These are phyloP conservation scores for Colletotrichum cereale DNA, from an alignment of 2,329 filamentous ascomycete species.

Conservation along the genomic window DNA sequence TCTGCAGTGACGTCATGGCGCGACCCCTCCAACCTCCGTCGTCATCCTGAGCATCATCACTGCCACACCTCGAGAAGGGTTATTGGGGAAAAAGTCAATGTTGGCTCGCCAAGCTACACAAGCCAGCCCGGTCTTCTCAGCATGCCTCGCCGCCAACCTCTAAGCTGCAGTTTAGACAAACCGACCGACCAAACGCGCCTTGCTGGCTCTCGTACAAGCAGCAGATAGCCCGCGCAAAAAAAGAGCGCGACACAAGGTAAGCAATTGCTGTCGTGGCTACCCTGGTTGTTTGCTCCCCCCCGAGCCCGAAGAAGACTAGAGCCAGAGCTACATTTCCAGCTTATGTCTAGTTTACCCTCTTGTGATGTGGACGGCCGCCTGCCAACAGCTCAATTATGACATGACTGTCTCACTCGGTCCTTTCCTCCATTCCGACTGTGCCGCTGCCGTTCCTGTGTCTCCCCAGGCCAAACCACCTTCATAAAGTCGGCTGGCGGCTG, in stretches of 20 bases:
- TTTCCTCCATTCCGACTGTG: conserved; percentile 15
- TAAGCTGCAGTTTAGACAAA: neutral
- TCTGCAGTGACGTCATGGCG: conserved; percentile 40
- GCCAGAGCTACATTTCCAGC: conserved; percentile 23
- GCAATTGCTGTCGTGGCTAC: neutral
- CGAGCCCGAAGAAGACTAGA: conserved; percentile 18
- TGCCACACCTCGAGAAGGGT: conserved; percentile 18
- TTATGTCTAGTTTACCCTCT: conserved; percentile 15
- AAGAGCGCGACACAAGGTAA: neutral
- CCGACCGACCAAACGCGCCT: neutral
- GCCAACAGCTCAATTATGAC: conserved; percentile 34
- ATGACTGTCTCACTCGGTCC: conserved; percentile 37
- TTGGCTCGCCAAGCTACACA: neutral
- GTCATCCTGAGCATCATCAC: conserved; percentile 38
- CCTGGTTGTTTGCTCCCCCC: neutral
- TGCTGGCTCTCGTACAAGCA: neutral
- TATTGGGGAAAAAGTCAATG: neutral
- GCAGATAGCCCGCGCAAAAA: conserved; percentile 1
- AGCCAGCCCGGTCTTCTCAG: conserved; percentile 11
- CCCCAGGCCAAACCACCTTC: conserved; percentile 9
- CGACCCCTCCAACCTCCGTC: conserved; percentile 30
- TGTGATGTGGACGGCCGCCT: conserved; percentile 18
- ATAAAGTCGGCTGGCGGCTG: conserved; percentile 31
- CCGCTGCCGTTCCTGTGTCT: conserved; percentile 5
- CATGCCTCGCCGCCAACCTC: conserved; percentile 11